phyloP scores from a whole-genome alignment of 768 basidiomycete species.

The Hypsizygus marmoreus region DNA sequence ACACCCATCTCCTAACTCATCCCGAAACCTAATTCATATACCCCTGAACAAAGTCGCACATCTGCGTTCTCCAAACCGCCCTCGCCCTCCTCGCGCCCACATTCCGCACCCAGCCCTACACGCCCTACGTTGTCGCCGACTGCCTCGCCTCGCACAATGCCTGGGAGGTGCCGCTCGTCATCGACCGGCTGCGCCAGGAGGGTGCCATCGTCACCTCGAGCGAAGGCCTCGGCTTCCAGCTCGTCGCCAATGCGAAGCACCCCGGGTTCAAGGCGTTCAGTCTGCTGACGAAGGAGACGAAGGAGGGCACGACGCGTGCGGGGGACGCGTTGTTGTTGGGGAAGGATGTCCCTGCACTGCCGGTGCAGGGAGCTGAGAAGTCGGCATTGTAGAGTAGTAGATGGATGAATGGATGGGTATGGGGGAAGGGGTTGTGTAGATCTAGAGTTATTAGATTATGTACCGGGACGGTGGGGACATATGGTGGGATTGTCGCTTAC shows the following conservation, averaged over 20 bases:
- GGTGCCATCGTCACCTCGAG: slow-evolving; percentile 19
- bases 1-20: neutral
- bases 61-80: slow-evolving; percentile 77
- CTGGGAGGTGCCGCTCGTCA: slow-evolving; percentile 21
- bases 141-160: slow-evolving; percentile 20
- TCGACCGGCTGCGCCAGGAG: slow-evolving; percentile 21
- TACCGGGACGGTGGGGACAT: no score
- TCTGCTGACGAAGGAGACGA: slow-evolving; percentile 19
- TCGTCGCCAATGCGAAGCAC: slow-evolving; percentile 19
- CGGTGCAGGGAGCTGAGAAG: neutral
- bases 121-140: slow-evolving; percentile 22
- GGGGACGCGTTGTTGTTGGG: slow-evolving; percentile 17
- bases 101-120: slow-evolving; percentile 18
- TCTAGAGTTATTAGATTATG: no score
- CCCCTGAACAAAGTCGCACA: slow-evolving; percentile 30
- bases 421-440: no score
- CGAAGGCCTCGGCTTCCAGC: slow-evolving; percentile 24
- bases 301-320: slow-evolving; percentile 18
- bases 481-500: no score
- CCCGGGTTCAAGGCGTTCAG: slow-evolving; percentile 23
- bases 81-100: slow-evolving; percentile 31
- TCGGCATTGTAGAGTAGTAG: neutral
- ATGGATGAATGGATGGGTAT: no score
- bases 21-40: neutral
- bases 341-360: neutral